A percentile compares a stretch with the other conserved stretches of the same genome.
phyloP scores from a whole-genome alignment of 108 stramenopile species.

The Pseudonitzschia multiseries region DNA sequence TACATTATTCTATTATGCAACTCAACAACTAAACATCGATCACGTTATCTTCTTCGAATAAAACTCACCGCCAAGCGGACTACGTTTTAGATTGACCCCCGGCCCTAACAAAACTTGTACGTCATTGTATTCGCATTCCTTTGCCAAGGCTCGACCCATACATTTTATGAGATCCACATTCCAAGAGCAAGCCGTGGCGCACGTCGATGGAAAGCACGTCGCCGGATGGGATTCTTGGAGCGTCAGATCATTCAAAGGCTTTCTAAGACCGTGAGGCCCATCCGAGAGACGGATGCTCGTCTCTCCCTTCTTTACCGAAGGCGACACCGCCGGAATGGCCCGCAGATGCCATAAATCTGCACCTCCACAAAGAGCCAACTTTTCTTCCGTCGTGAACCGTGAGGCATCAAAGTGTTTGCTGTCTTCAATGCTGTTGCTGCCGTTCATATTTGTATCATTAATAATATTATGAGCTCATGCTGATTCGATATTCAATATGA shows the following conservation, averaged over 20 bases:
- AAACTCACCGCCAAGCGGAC: slow-evolving; percentile 39
- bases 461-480: too few species aligned
- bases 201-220: slow-evolving; percentile 55
- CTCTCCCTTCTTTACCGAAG: not conserved
- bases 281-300: slow-evolving; percentile 37
- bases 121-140: slow-evolving; percentile 37
- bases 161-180: slow-evolving; percentile 13
- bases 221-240: slow-evolving; percentile 41
- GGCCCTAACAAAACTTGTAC: slow-evolving; percentile 59
- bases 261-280: slow-evolving; percentile 58
- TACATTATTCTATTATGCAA: too few species aligned
- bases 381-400: slow-evolving; percentile 26
- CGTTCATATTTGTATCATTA: too few species aligned
- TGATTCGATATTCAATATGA: too few species aligned
- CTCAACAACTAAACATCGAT: too few species aligned
- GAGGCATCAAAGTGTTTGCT: not conserved
- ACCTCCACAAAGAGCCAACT: slow-evolving; percentile 35
- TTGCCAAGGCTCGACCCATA: slow-evolving; percentile 38
- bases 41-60: too few species aligned
- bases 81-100: slow-evolving; percentile 64
- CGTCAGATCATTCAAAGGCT: slow-evolving; percentile 37
- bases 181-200: slow-evolving; percentile 48
- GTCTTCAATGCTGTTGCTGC: too few species aligned
- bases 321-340: not conserved
- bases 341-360: slow-evolving; percentile 35